Evolutionary conservation across 139 green algal genomes (phyloP), one percentile per base, ranked within the genome.

Genomic region (Chlamydomonas applanata): DNA sequence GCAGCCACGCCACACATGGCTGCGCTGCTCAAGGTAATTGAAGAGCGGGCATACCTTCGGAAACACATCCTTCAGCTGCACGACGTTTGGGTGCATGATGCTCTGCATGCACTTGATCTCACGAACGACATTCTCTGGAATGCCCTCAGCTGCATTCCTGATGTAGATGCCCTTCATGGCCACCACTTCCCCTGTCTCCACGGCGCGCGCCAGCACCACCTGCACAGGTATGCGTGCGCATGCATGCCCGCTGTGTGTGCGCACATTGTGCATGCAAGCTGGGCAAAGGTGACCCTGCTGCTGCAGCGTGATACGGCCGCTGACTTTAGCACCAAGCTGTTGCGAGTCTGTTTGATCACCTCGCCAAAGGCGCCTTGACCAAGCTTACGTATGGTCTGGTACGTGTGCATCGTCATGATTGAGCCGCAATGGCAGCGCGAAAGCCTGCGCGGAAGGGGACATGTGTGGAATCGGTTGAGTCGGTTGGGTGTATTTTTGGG

Each of bases 141-240:
- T 61, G 32, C 80, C 80, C 0, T 56, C 27, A 17, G 29, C n/a
- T 19, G 66, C 71, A 29, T 71, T 66, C 22, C 80, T 71, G 16
- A 85, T 66, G 72, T 77, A 70, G 49, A 85, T 79, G 25, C 71
- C 64, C 67, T 85, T 85, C 0, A 85, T n/a, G 1, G 80, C 80
- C n/a, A 85, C 80, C 17, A 85, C 30, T 17, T 82, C 75, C 11
- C 80, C 80, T 16, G 80, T 85, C 59, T 85, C 75, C 34, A 85
- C n/a, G 0, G 76, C 65, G 0, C 57, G 59, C 1, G 75, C 75
- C 2, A 85, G 52, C 0, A 73, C 54, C 25, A 85, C 76, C 76
- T 84, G 73, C 46, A 30, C 24, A 59, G 19, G 57, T 20, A 68
- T 62, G 53, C 53, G 20, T 62, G 22, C 53, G 24, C 13, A 45